phyloP scores from a whole-genome alignment of 306 rosid genomes.

The Cucurbita maxima region DNA sequence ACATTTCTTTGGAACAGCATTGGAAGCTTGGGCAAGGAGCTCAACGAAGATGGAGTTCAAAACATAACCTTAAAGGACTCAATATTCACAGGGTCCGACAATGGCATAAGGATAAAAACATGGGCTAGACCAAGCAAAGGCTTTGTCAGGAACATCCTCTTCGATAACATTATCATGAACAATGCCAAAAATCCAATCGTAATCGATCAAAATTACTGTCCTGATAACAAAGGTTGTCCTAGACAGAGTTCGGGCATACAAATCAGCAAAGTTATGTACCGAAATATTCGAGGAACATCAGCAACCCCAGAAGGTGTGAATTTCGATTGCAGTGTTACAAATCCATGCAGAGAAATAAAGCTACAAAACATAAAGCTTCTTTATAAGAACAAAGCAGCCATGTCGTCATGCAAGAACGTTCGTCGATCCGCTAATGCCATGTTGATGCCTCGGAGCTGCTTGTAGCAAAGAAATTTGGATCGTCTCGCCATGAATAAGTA shows the following conservation, averaged over 20 bases:
- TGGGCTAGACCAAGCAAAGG: slow-evolving; percentile 57
- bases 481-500: neutral
- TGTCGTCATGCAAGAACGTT: slow-evolving; percentile 29
- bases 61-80: slow-evolving; percentile 34
- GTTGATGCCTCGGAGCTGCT: slow-evolving; percentile 12
- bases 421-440: slow-evolving; percentile 22
- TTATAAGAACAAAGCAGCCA: slow-evolving; percentile 15
- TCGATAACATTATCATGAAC: slow-evolving; percentile 20
- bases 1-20: slow-evolving; percentile 17
- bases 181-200: slow-evolving; percentile 23
- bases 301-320: neutral
- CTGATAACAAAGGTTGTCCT: slow-evolving; percentile 39
- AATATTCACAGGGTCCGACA: slow-evolving; percentile 34
- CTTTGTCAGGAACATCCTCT: slow-evolving; percentile 27
- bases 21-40: slow-evolving; percentile 31
- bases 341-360: slow-evolving; percentile 24
- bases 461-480: neutral
- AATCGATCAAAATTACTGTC: slow-evolving; percentile 56
- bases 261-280: neutral
- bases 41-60: slow-evolving; percentile 19
- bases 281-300: neutral
- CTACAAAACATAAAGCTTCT: slow-evolving; percentile 38
- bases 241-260: neutral
- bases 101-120: slow-evolving; percentile 50
- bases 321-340: neutral